These are phyloP conservation scores for Salix arbutifolia DNA, from an alignment of 345 rosid genomes.

Conservation along the genomic window DNA sequence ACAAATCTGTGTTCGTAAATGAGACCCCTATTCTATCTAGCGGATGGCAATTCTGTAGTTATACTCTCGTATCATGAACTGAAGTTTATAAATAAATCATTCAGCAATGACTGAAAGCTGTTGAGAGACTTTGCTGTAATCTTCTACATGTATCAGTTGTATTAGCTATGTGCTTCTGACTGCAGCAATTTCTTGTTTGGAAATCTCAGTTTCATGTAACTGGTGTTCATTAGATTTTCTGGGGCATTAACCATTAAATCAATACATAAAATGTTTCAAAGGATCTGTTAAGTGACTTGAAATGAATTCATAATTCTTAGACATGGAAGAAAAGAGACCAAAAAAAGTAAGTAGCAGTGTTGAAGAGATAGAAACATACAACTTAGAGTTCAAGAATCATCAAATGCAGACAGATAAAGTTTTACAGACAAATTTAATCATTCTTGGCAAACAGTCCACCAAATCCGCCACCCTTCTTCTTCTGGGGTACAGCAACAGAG, in stretches of 20 bases:
- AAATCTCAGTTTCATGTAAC: background rate
- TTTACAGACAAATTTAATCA: constrained; percentile 2
- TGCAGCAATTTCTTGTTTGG: too few relatives aligned
- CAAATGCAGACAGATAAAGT: background rate
- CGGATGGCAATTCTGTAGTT: too few relatives aligned
- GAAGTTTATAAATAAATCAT: too few relatives aligned
- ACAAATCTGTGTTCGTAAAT: too few relatives aligned
- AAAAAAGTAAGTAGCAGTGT: background rate
- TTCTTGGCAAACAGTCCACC: constrained; percentile 72
- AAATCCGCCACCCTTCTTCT: constrained; percentile 57
- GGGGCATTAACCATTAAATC: background rate
- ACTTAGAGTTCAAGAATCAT: constrained; percentile 21
- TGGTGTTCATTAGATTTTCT: background rate
- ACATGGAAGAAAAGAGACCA: background rate
- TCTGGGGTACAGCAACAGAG: constrained; percentile 56
- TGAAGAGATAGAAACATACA: constrained; percentile 6
- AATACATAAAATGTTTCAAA: background rate
- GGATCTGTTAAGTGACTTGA: background rate
- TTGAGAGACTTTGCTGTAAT: too few relatives aligned
- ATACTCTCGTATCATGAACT: too few relatives aligned
- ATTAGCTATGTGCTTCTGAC: too few relatives aligned
- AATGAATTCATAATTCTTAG: constrained; percentile 2
- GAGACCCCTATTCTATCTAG: too few relatives aligned
- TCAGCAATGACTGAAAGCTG: too few relatives aligned
- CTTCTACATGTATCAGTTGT: too few relatives aligned